Evolutionary conservation across 2,329 filamentous ascomycete species (phyloP), one percentile per base, ranked within the genome.

Genomic region (Cladophialophora exuberans): DNA sequence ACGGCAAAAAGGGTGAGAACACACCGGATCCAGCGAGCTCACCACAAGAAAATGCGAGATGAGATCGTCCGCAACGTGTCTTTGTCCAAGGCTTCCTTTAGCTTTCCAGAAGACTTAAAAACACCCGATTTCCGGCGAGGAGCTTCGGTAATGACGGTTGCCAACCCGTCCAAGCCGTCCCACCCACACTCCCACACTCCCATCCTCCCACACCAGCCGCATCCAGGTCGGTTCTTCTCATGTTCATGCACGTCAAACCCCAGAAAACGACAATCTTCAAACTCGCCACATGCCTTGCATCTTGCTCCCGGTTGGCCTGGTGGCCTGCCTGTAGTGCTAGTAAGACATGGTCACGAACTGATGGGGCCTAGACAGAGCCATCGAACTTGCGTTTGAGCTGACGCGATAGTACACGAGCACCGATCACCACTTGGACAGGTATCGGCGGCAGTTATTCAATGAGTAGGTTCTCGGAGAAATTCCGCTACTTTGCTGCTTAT

Each of bases 41-140:
- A 20, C 15, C 35, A 13, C n/a, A n/a, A n/a, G 13, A 13, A 31
- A 6, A 31, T 31, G 28, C 28, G 7, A 6, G 7, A 31, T 31
- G 28, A 7, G 7, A 31, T 31, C 28, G 7, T 31, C 28, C 13
- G 28, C 39, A 31, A n/a, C 30, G 9, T n/a, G 28, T 30, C 42
- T 22, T 9, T 30, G 42, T 45, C n/a, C n/a, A n/a, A 13, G 10
- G 42, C 47, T 42, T 43, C 47, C 43, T 17, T 43, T 28, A 30
- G 47, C 20, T 43, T 36, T 43, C 38, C 47, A 35, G 26, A 50
- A 31, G 20, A n/a, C n/a, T n/a, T n/a, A n/a, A n/a, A n/a, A n/a
- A n/a, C n/a, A n/a, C n/a, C n/a, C 42, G 15, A 45, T 45, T 33
- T 17, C 42, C 42, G 42, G 42, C 23, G 7, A 31, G 22, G 26